Conservation (phyloP, 257 asterid species). For the Salvia hispanica region DNA sequence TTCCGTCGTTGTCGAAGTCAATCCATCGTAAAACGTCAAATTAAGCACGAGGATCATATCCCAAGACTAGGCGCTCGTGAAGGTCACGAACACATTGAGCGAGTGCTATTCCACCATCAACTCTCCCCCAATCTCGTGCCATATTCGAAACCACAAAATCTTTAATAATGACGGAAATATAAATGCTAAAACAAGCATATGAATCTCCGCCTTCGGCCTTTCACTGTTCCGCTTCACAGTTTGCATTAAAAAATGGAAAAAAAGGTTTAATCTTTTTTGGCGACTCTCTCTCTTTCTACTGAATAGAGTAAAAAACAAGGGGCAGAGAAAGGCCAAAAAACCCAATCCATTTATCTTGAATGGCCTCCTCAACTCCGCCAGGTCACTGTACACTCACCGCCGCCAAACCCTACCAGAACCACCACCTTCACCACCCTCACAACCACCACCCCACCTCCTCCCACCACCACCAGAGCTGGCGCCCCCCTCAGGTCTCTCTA, state of each 20-base stretch:
- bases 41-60: too few species aligned
- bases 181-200: conserved; percentile 5
- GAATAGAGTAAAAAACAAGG: background rate
- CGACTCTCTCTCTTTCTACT: conserved; percentile 4
- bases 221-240: too few species aligned
- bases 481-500: conserved; percentile 56
- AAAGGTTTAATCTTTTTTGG: background rate
- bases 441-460: conserved; percentile 37
- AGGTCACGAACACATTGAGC: background rate
- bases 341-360: conserved; percentile 36
- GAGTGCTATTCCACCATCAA: background rate
- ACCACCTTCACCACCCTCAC: conserved; percentile 47
- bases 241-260: background rate
- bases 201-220: background rate
- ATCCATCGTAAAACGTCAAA: too few species aligned
- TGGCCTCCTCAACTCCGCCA: conserved; percentile 96
- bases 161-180: conserved; percentile 25
- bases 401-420: conserved; percentile 74
- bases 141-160: conserved; percentile 14
- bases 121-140: background rate
- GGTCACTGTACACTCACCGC: conserved; percentile 79
- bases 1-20: too few species aligned
- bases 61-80: background rate
- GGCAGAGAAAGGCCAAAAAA: conserved; percentile 26
- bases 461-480: conserved; percentile 41